Conservation (phyloP, 1,284 basidiomycete genomes). For the Cutaneotrichosporon sp. region DNA sequence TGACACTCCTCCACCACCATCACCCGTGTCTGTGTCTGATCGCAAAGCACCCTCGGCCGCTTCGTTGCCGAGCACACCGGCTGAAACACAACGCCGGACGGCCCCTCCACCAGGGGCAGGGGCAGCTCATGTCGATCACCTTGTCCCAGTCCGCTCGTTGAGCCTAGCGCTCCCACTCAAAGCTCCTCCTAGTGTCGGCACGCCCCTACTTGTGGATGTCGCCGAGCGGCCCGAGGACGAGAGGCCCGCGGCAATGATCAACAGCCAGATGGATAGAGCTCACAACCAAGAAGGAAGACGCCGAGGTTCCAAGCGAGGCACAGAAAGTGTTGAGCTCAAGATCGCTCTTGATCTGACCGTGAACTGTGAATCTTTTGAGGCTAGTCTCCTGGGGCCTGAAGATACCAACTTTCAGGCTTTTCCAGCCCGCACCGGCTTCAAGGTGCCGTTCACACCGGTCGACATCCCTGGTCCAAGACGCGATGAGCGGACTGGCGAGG, state of each 20-base stretch:
- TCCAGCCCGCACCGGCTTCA: not conserved
- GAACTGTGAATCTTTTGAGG: not conserved
- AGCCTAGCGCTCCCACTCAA: not conserved
- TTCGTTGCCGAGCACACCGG: not conserved
- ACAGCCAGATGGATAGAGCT: not conserved
- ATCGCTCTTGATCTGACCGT: not conserved
- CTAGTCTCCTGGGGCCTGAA: not conserved
- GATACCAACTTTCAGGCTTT: not conserved
- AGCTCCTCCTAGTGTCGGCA: not conserved
- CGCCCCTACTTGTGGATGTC: not conserved
- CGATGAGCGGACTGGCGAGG: not conserved
- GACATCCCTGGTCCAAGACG: not conserved
- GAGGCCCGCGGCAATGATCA: not conserved
- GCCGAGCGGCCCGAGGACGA: not conserved
- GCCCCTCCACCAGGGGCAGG: not conserved
- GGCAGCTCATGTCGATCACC: not conserved
- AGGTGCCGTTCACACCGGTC: not conserved
- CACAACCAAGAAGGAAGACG: not conserved
- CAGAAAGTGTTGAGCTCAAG: not conserved
- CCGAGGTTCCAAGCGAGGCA: not conserved
- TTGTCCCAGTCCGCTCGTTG: not conserved
- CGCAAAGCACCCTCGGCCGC: not conserved
- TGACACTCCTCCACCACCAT: not conserved
- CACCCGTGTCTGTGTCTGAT: not conserved
- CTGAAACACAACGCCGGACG: not conserved